These are phyloP conservation scores for Nakaseomyces kungkrabaensis DNA, from an alignment of 1,139 yeast species.

Conservation along the genomic window DNA sequence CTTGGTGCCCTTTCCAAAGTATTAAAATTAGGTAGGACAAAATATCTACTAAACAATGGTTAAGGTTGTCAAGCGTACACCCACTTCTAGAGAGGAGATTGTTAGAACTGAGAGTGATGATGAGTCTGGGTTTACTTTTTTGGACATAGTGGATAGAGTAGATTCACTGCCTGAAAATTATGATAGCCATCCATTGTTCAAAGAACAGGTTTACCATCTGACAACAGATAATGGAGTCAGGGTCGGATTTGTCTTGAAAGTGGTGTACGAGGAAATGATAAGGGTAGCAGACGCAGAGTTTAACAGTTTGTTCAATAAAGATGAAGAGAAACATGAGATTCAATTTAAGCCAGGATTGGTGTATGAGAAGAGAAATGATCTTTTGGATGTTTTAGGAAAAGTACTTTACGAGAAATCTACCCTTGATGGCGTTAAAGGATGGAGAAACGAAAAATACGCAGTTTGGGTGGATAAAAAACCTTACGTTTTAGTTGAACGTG, in stretches of 20 bases:
- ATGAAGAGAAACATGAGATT: conserved; percentile 8
- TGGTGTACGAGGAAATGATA: conserved; percentile 18
- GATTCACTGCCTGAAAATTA: conserved; percentile 25
- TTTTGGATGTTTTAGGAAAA: conserved; percentile 17
- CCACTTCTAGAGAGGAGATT: conserved; percentile 13
- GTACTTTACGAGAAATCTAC: conserved; percentile 12
- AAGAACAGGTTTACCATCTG: conserved; percentile 18
- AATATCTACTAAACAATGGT: conserved; percentile 13
- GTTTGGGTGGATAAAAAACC: conserved; percentile 53
- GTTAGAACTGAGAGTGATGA: conserved; percentile 22
- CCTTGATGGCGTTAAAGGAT: conserved; percentile 43
- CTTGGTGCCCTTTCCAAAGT: too few species aligned
- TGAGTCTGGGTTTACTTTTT: conserved; percentile 15
- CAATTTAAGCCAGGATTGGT: conserved; percentile 10
- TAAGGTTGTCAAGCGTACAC: conserved; percentile 10
- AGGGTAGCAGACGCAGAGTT: conserved; percentile 8
- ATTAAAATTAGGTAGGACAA: too few species aligned
- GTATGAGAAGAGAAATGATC: conserved; percentile 19
- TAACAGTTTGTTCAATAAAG: conserved; percentile 11
- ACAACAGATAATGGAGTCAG: conserved; percentile 17
- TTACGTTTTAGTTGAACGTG: conserved; percentile 66
- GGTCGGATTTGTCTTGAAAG: conserved; percentile 23
- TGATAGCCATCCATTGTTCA: conserved; percentile 11
- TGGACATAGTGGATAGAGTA: conserved; percentile 21
- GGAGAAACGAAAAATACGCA: conserved; percentile 80